These are phyloP conservation scores for Artemisia argyi DNA, from an alignment of 129 eudicot genomes.

Conservation along the genomic window DNA sequence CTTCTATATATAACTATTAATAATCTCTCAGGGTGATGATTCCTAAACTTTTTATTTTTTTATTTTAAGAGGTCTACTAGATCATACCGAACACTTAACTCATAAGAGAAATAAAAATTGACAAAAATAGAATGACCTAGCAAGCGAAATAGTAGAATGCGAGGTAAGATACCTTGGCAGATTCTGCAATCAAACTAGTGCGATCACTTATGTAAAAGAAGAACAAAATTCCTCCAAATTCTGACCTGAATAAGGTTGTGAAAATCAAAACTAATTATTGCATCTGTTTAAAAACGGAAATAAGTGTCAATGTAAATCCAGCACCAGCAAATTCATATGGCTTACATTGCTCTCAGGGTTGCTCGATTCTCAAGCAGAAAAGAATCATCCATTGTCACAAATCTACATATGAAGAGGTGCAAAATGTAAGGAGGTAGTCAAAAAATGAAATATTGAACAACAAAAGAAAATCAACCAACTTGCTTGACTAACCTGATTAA, in stretches of 20 bases:
- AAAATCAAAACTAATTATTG: constrained; percentile 22
- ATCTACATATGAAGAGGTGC: constrained; percentile 44
- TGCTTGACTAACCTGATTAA: constrained; percentile 54
- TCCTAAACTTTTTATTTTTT: no score
- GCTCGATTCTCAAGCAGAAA: constrained; percentile 91
- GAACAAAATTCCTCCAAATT: constrained; percentile 83
- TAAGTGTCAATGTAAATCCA: constrained; percentile 7
- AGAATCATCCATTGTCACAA: constrained; percentile 81
- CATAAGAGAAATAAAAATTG: not conserved
- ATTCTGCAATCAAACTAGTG: constrained; percentile 69
- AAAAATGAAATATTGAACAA: constrained; percentile 13
- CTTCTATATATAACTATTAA: no score
- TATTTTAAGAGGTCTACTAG: not conserved
- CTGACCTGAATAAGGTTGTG: constrained; percentile 68
- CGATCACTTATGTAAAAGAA: constrained; percentile 95
- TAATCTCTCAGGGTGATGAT: no score
- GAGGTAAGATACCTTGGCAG: constrained; percentile 62
- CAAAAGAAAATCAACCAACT: constrained; percentile 12
- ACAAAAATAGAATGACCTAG: not conserved
- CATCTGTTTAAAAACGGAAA: constrained; percentile 9
- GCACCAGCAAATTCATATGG: constrained; percentile 23
- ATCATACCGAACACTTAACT: constrained; percentile 1
- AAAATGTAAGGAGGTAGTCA: constrained; percentile 19
- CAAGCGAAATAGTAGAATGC: constrained; percentile 10
- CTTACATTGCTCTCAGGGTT: constrained; percentile 92